phyloP scores from a whole-genome alignment of 1,284 basidiomycete genomes.

The Ganoderma lucidum region DNA sequence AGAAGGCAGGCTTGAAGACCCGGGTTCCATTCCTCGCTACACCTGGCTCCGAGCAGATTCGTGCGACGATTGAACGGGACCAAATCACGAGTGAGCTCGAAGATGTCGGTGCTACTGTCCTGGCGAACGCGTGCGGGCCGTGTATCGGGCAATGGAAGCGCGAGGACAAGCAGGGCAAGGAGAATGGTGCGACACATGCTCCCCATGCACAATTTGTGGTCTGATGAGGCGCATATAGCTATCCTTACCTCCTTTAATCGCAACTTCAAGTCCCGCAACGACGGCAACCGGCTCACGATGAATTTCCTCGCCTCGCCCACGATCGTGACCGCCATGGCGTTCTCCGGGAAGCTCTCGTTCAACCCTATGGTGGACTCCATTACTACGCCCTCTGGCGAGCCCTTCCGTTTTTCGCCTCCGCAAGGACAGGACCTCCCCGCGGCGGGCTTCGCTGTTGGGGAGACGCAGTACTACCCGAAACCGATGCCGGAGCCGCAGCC shows the following conservation, averaged over 20 bases:
- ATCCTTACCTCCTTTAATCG: conserved; percentile 99
- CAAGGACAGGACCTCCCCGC: conserved; percentile 86
- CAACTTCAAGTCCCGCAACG: conserved; percentile 98
- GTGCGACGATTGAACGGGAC: conserved; percentile 97
- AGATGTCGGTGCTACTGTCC: conserved; percentile 89
- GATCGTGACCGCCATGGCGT: conserved; percentile 97
- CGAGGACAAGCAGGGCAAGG: conserved; percentile 87
- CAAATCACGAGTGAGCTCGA: conserved; percentile 84
- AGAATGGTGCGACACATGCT: conserved; percentile 75
- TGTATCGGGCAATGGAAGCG: conserved; percentile 99
- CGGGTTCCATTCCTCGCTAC: conserved; percentile 96
- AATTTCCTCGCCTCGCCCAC: conserved; percentile 99
- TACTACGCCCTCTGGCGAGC: conserved; percentile 73
- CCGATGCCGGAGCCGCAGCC: conserved; percentile 82
- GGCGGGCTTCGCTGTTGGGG: conserved; percentile 85
- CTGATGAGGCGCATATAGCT: conserved; percentile 55
- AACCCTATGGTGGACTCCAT: conserved; percentile 92
- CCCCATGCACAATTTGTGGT: background rate
- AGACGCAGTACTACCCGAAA: conserved; percentile 82
- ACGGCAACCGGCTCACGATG: conserved; percentile 96
- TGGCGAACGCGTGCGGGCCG: conserved; percentile 98
- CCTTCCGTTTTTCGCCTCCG: conserved; percentile 91
- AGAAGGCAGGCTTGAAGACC: conserved; percentile 68
- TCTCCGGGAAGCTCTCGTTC: conserved; percentile 94
- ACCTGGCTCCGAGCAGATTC: conserved; percentile 96